A percentile compares a stretch with the other conserved stretches of the same genome.
Evolutionary conservation across 208 protist genomes (phyloP).

Genomic region (Balamuthia mandrillaris): DNA sequence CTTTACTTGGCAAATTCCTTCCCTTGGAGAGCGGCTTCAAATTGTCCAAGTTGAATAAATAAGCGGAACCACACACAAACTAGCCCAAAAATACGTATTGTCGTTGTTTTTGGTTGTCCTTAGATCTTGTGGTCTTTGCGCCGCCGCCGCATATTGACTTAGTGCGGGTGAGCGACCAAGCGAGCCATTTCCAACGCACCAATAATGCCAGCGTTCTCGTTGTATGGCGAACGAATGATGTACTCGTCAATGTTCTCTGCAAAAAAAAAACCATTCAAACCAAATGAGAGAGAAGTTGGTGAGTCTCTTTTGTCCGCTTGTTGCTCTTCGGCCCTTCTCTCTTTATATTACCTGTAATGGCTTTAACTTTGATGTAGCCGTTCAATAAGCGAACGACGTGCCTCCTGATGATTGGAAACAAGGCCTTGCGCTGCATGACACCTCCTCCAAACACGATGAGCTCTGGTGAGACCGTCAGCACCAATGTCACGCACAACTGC

Average conservation of each 20-base stretch:
- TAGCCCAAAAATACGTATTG: no score
- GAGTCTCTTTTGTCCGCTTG: no score
- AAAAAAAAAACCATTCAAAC: no score
- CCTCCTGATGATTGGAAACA: constrained; percentile 5
- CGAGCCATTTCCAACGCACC: constrained; percentile 54
- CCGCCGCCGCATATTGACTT: no score
- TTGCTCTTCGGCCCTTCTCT: not conserved
- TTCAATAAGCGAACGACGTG: constrained; percentile 48
- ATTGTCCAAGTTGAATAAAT: no score
- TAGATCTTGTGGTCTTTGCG: no score
- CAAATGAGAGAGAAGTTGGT: no score
- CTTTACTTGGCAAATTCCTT: no score
- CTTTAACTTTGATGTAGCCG: constrained; percentile 57
- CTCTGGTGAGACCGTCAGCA: constrained; percentile 56
- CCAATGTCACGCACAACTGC: constrained; percentile 62
- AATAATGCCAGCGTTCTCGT: constrained; percentile 45
- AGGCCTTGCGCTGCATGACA: constrained; percentile 56
- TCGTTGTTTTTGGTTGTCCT: no score
- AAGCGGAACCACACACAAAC: no score
- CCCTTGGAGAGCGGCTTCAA: no score
- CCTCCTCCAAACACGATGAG: constrained; percentile 71
- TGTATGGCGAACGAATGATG: constrained; percentile 60
- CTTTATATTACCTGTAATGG: constrained; percentile 26
- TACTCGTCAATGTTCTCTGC: constrained; percentile 53
- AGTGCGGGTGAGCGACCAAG: no score